phyloP scores from a whole-genome alignment of 1,284 basidiomycete species.

The Filobasidium uniguttulatum region DNA sequence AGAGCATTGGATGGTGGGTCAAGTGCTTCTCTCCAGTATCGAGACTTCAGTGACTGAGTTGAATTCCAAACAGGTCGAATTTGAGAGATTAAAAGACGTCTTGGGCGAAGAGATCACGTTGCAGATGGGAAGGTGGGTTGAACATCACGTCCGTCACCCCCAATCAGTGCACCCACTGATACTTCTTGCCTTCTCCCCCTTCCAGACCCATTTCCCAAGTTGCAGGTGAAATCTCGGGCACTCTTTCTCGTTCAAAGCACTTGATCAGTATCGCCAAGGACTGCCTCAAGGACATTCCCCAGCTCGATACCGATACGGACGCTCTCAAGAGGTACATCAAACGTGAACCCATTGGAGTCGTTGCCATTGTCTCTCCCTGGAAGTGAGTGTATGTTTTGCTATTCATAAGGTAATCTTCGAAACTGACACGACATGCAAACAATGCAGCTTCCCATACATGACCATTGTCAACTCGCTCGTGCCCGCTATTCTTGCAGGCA shows the following conservation, averaged over 20 bases:
- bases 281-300: slow-evolving; percentile 58
- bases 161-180: neutral
- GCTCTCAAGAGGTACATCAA: slow-evolving; percentile 71
- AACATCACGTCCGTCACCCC: neutral
- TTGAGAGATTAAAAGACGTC: slow-evolving; percentile 54
- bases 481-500: slow-evolving; percentile 72
- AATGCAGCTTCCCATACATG: slow-evolving; percentile 67
- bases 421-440: slow-evolving; percentile 15
- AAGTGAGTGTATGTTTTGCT: slow-evolving; percentile 57
- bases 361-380: slow-evolving; percentile 36
- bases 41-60: too few species aligned
- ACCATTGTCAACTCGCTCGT: slow-evolving; percentile 78
- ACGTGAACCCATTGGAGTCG: slow-evolving; percentile 71
- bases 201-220: slow-evolving; percentile 60
- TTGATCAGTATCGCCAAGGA: slow-evolving; percentile 70
- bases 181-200: neutral
- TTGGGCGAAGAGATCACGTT: slow-evolving; percentile 60
- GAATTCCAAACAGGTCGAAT: slow-evolving; percentile 52
- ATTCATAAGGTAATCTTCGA: neutral
- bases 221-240: slow-evolving; percentile 65
- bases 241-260: slow-evolving; percentile 65
- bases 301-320: slow-evolving; percentile 62
- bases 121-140: slow-evolving; percentile 60
- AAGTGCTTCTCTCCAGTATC: slow-evolving; percentile 4
- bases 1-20: slow-evolving; percentile 55